These are phyloP conservation scores for Ophiostoma ulmi DNA, from an alignment of 2,329 filamentous ascomycete genomes.

Conservation along the genomic window DNA sequence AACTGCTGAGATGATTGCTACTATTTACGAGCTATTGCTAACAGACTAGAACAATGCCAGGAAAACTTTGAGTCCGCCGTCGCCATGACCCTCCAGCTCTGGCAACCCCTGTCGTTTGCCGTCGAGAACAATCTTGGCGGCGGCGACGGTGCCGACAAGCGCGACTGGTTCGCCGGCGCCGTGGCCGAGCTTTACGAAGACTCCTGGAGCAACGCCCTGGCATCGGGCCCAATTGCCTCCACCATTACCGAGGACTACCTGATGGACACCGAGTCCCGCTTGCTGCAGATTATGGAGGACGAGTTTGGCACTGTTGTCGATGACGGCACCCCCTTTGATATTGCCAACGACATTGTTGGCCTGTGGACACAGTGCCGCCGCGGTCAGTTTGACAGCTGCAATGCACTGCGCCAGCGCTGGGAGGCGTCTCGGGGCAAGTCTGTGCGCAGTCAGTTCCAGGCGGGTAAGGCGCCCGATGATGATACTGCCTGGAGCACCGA, in stretches of 20 bases:
- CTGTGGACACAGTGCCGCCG: conserved; percentile 59
- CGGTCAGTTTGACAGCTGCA: conserved; percentile 62
- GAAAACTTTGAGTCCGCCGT: conserved; percentile 78
- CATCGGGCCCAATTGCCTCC: conserved; percentile 30
- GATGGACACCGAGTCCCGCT: conserved; percentile 72
- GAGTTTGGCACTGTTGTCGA: conserved; percentile 93
- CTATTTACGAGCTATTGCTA: not conserved
- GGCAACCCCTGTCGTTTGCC: conserved; percentile 82
- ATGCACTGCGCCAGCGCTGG: conserved; percentile 59
- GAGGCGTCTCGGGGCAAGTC: conserved; percentile 56
- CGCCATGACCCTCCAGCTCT: conserved; percentile 77
- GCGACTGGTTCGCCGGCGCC: conserved; percentile 91
- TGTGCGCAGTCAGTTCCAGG: conserved; percentile 50
- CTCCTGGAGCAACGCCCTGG: conserved; percentile 27
- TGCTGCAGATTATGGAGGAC: conserved; percentile 88
- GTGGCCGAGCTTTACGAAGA: conserved; percentile 69
- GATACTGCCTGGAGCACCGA: conserved; percentile 59
- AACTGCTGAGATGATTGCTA: not conserved
- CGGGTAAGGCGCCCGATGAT: conserved; percentile 50
- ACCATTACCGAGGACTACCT: conserved; percentile 52
- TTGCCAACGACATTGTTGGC: conserved; percentile 67
- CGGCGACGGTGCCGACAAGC: conserved; percentile 74
- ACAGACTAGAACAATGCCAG: conserved; percentile 48
- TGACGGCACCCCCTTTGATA: conserved; percentile 73
- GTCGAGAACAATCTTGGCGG: conserved; percentile 87